These are phyloP conservation scores for Dictyostelium intermedium DNA, from an alignment of 78 protist genomes.

Conservation along the genomic window DNA sequence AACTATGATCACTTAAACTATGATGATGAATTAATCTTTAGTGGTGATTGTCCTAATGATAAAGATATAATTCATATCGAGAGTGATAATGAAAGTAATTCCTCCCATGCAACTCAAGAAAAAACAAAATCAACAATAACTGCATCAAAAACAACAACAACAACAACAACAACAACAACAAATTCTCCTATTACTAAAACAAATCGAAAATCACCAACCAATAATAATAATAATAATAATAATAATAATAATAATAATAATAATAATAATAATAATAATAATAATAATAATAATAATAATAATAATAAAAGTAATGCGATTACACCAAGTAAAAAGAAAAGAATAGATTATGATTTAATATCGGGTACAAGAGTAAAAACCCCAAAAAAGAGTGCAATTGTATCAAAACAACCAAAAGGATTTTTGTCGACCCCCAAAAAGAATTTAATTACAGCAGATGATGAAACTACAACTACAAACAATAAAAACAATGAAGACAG, in stretches of 20 bases:
- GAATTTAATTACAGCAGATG: background rate
- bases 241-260: background rate
- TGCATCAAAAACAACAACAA: background rate
- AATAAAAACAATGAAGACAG: background rate
- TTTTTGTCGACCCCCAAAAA: conserved; percentile 15
- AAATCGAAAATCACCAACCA: background rate
- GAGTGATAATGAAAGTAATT: background rate
- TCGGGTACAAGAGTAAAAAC: background rate
- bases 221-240: background rate
- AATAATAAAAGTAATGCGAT: background rate
- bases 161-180: background rate
- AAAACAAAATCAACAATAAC: background rate
- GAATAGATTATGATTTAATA: conserved; percentile 28
- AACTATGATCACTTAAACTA: too few relatives aligned
- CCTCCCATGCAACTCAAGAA: background rate
- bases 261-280: background rate
- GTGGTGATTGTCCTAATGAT: background rate
- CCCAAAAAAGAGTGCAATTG: background rate
- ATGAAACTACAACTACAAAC: background rate
- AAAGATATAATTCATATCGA: background rate
- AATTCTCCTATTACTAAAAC: background rate
- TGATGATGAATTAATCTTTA: background rate
- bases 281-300: background rate
- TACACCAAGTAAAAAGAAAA: background rate
- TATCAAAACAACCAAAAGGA: background rate